Percentiles rank a stretch among this genome's conserved stretches.
These are phyloP conservation scores for Trichoderma sp. DNA, from an alignment of 2,329 filamentous ascomycete species.

Conservation along the genomic window DNA sequence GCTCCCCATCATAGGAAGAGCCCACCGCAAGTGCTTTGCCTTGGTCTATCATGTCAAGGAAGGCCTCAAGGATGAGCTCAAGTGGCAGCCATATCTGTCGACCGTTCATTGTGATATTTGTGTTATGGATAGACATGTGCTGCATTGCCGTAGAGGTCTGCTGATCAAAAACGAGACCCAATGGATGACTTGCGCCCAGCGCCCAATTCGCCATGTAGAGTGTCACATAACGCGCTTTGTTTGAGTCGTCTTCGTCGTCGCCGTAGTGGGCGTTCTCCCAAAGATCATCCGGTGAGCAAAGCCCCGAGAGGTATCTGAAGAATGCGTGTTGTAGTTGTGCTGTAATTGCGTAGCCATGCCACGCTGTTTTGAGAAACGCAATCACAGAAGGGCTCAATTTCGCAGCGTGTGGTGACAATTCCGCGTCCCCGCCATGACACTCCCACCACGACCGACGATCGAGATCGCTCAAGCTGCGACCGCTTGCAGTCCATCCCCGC, in stretches of 20 bases:
- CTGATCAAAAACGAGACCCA: slow-evolving; percentile 12
- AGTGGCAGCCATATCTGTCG: slow-evolving; percentile 3
- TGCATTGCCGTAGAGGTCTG: slow-evolving; percentile 7
- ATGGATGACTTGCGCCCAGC: slow-evolving; percentile 1
- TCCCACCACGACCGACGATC: slow-evolving; percentile 11
- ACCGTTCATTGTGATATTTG: slow-evolving; percentile 8
- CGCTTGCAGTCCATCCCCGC: slow-evolving; percentile 12
- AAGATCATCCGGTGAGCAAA: slow-evolving; percentile 1
- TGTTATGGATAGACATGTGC: slow-evolving; percentile 11
- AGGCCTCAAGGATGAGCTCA: slow-evolving; percentile 4
- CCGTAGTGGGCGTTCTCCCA: slow-evolving; percentile 7
- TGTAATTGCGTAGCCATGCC: slow-evolving; percentile 4
- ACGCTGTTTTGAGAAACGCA: slow-evolving; percentile 3
- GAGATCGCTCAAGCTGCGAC: slow-evolving; percentile 1
- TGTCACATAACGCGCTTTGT: slow-evolving; percentile 8
- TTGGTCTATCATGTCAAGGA: slow-evolving; percentile 10
- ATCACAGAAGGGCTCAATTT: slow-evolving; percentile 3
- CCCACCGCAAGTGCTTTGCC: slow-evolving; percentile 7
- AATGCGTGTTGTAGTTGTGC: not conserved
- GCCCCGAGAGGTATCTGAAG: slow-evolving; percentile 2
- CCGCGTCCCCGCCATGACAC: slow-evolving; percentile 3
- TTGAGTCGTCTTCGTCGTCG: slow-evolving; percentile 2
- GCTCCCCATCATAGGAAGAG: not conserved
- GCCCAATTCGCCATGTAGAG: slow-evolving; percentile 16
- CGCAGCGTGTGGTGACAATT: not conserved